These are phyloP conservation scores for Tilletia setariae DNA, from an alignment of 1,284 basidiomycete species.

Conservation along the genomic window DNA sequence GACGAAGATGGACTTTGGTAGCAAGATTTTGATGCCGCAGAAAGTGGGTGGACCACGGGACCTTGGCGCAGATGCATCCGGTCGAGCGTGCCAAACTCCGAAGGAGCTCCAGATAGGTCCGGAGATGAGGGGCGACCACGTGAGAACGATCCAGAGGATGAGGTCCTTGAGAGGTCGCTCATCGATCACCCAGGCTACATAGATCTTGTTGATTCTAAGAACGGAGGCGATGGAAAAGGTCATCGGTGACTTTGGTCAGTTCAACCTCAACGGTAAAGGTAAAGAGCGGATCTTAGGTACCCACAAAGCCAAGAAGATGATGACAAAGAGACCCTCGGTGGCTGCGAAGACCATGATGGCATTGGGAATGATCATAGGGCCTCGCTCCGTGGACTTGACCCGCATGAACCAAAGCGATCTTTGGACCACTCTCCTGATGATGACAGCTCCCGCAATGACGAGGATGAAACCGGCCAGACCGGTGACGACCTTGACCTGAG, in stretches of 20 bases:
- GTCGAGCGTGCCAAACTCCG: conserved; percentile 5
- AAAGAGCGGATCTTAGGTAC: not conserved
- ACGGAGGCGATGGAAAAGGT: not conserved
- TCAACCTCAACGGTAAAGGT: not conserved
- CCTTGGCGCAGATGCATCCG: not conserved
- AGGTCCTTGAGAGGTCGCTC: not conserved
- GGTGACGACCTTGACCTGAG: too few species aligned
- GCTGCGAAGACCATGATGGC: conserved; percentile 11
- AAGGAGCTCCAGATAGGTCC: conserved; percentile 11
- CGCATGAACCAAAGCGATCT: not conserved
- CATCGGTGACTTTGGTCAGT: not conserved
- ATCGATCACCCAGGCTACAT: not conserved
- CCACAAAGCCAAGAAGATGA: conserved; percentile 1
- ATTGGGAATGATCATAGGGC: conserved; percentile 3
- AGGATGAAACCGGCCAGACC: too few species aligned
- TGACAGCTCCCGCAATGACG: not conserved
- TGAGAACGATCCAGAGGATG: not conserved
- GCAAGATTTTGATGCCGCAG: not conserved
- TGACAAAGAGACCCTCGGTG: conserved; percentile 1
- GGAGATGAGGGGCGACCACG: conserved; percentile 9
- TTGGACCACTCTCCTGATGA: not conserved
- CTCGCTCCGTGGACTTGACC: conserved; percentile 2
- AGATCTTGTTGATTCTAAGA: not conserved
- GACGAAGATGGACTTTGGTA: conserved; percentile 2
- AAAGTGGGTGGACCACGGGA: not conserved